Conservation (phyloP, 2,329 filamentous ascomycete species). For the Whalleya microplaca region DNA sequence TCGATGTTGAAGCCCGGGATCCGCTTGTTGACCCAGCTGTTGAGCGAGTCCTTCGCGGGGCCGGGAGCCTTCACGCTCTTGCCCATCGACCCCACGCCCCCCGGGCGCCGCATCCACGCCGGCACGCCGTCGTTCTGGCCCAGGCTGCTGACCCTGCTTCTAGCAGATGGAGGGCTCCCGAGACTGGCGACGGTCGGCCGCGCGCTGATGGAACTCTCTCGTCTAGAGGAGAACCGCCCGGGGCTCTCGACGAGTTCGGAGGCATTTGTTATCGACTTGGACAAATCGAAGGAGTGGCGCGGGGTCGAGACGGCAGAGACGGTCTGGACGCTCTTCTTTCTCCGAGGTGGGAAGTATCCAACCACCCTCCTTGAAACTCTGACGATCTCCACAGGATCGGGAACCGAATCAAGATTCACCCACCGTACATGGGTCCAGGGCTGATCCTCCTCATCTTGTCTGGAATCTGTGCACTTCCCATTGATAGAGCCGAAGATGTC, state of each 20-base stretch:
- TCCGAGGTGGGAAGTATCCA: constrained; percentile 88
- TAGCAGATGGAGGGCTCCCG: constrained; percentile 31
- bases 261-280: constrained; percentile 43
- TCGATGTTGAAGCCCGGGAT: constrained; percentile 78
- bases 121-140: constrained; percentile 41
- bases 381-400: constrained; percentile 79
- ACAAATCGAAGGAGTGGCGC: constrained; percentile 65
- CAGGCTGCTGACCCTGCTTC: constrained; percentile 37
- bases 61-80: constrained; percentile 74
- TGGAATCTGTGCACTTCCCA: constrained; percentile 34
- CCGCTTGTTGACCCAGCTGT: constrained; percentile 82
- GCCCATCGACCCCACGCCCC: constrained; percentile 83
- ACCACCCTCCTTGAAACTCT: constrained; percentile 79
- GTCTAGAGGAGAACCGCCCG: constrained; percentile 33
- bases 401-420: constrained; percentile 75
- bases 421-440: constrained; percentile 88
- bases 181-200: constrained; percentile 32
- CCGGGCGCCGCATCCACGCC: constrained; percentile 77
- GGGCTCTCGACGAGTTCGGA: constrained; percentile 37
- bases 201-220: constrained; percentile 35
- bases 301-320: constrained; percentile 70
- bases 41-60: constrained; percentile 82
- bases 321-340: constrained; percentile 79
- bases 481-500: constrained; percentile 49
- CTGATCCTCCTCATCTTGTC: constrained; percentile 58